phyloP scores from a whole-genome alignment of 257 asterid genomes.

The Primulina eburnea region DNA sequence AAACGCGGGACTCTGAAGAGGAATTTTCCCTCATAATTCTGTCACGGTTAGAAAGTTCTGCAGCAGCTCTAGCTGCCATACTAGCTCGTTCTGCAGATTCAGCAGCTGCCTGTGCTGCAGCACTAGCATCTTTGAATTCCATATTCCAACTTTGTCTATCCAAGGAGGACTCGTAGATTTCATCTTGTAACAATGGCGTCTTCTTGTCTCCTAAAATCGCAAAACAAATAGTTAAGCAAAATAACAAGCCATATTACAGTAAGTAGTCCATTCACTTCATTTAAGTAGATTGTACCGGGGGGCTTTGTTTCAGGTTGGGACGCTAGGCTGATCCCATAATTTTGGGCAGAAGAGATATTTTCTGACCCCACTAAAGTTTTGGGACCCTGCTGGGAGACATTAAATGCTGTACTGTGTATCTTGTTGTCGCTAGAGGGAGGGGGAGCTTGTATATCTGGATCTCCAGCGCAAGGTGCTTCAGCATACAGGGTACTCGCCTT shows the following conservation, averaged over 20 bases:
- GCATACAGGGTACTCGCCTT: slow-evolving; percentile 26
- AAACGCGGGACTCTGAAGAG: slow-evolving; percentile 29
- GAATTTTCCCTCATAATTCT: slow-evolving; percentile 39
- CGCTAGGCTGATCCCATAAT: slow-evolving; percentile 29
- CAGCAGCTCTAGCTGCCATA: slow-evolving; percentile 91
- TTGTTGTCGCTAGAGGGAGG: slow-evolving; percentile 38
- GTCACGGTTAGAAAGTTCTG: slow-evolving; percentile 59
- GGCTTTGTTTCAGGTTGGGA: slow-evolving; percentile 39
- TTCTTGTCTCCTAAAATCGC: slow-evolving; percentile 31
- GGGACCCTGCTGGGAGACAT: slow-evolving; percentile 35
- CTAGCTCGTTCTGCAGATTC: slow-evolving; percentile 91
- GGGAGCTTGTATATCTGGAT: slow-evolving; percentile 28
- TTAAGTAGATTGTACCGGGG: slow-evolving; percentile 43
- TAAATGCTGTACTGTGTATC: slow-evolving; percentile 30
- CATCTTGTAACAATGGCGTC: slow-evolving; percentile 35
- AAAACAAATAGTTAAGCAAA: slow-evolving; percentile 21
- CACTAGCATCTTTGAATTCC: slow-evolving; percentile 86
- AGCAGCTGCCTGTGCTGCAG: slow-evolving; percentile 94
- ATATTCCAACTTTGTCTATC: slow-evolving; percentile 52
- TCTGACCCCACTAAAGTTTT: slow-evolving; percentile 38
- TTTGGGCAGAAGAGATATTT: slow-evolving; percentile 28
- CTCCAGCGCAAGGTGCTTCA: slow-evolving; percentile 34
- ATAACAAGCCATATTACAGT: not conserved
- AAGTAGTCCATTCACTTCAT: not conserved
- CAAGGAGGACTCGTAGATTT: slow-evolving; percentile 30